These are phyloP conservation scores for Cytospora leucostoma DNA, from an alignment of 2,329 filamentous ascomycete species.

Conservation along the genomic window DNA sequence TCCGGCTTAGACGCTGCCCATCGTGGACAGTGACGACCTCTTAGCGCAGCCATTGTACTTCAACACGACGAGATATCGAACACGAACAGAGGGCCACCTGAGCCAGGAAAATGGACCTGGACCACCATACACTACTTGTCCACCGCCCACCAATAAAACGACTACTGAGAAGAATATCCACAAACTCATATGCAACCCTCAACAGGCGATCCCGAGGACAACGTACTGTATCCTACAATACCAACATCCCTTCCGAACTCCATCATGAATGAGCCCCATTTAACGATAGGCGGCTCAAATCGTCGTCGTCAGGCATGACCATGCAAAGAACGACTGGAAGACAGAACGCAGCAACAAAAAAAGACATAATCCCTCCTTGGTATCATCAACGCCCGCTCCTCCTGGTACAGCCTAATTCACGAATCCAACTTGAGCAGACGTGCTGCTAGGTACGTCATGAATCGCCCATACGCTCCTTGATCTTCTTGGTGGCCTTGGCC, in stretches of 20 bases:
- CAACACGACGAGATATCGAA: background rate
- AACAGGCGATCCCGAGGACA: background rate
- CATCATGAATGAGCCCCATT: background rate
- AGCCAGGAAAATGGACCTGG: background rate
- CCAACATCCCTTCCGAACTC: background rate
- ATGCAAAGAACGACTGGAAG: background rate
- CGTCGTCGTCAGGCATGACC: slow-evolving; percentile 1
- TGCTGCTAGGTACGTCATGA: slow-evolving; percentile 31
- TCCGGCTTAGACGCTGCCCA: background rate
- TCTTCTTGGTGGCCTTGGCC: slow-evolving; percentile 73
- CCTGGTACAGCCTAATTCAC: background rate
- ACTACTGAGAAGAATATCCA: background rate
- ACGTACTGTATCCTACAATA: background rate
- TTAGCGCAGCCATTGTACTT: background rate
- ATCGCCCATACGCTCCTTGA: slow-evolving; percentile 43
- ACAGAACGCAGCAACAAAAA: background rate
- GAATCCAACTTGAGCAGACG: background rate
- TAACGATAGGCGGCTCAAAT: background rate
- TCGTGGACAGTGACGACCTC: background rate
- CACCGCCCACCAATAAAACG: background rate
- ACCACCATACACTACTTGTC: background rate
- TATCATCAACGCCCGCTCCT: slow-evolving; percentile 1
- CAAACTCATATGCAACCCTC: background rate
- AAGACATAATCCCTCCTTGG: background rate
- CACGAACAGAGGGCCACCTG: background rate